phyloP scores from a whole-genome alignment of 441 rosid species.

The Erodium texanum region DNA sequence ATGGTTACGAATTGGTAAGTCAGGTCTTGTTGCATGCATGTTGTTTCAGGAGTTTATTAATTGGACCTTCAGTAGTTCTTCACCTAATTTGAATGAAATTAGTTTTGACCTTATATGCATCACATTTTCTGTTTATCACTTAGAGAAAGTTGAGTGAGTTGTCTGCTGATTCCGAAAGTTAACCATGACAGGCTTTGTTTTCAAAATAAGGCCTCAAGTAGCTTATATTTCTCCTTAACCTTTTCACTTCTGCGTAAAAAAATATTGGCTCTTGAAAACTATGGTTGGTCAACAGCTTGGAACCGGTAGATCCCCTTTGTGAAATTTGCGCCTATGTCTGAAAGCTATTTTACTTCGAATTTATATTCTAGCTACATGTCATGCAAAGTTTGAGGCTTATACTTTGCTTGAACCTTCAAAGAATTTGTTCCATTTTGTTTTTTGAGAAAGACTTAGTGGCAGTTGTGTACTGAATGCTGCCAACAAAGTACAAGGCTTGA shows the following conservation, averaged over 20 bases:
- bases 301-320: neutral
- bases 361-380: neutral
- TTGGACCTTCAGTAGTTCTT: neutral
- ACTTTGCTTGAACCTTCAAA: neutral
- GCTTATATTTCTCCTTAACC: neutral
- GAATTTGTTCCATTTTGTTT: neutral
- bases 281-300: neutral
- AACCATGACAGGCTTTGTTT: neutral
- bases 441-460: neutral
- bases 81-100: neutral
- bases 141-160: neutral
- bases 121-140: neutral
- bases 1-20: constrained; percentile 79
- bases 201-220: neutral
- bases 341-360: neutral
- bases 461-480: neutral
- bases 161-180: neutral
- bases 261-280: neutral
- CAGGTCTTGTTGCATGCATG: neutral
- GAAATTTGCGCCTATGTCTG: neutral
- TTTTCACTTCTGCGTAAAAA: neutral
- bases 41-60: neutral
- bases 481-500: neutral
- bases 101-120: neutral
- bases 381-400: neutral